Conservation (phyloP, 805 yeast genomes). For the Lipomyces spencermartinsiae region DNA sequence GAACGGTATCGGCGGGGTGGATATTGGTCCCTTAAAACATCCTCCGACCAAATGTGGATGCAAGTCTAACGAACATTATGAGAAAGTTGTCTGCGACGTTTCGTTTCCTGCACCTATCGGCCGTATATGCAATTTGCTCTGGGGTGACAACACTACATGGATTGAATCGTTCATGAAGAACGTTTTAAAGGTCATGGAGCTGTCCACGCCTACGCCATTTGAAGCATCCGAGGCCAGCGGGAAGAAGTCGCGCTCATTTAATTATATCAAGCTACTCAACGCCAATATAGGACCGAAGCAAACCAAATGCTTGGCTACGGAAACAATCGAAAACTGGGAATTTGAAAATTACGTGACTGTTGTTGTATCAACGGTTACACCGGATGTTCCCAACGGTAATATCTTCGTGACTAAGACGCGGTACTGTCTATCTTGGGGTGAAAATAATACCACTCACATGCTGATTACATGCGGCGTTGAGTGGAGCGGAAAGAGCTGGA, state of each 20-base stretch:
- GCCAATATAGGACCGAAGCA: conserved; percentile 93
- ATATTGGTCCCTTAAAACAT: conserved; percentile 72
- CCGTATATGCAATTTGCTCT: conserved; percentile 68
- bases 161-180: conserved; percentile 49
- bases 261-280: conserved; percentile 75
- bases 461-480: conserved; percentile 74
- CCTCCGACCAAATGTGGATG: conserved; percentile 59
- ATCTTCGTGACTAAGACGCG: conserved; percentile 78
- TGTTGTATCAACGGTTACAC: conserved; percentile 72
- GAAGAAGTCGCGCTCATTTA: conserved; percentile 44
- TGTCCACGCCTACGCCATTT: conserved; percentile 23
- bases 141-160: conserved; percentile 64
- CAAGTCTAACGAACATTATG: conserved; percentile 46
- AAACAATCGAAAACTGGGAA: conserved; percentile 63
- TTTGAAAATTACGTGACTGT: conserved; percentile 63
- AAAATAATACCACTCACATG: conserved; percentile 63
- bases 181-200: conserved; percentile 45
- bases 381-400: conserved; percentile 93
- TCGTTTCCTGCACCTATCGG: conserved; percentile 77
- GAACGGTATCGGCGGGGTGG: conserved; percentile 48
- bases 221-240: conserved; percentile 37
- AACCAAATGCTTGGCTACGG: conserved; percentile 76
- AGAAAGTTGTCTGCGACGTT: conserved; percentile 41
- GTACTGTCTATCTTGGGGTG: conserved; percentile 77
- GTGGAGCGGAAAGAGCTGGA: conserved; percentile 94